Evolutionary conservation across 306 rosid genomes (phyloP).

Genomic region (Glycine tomentella): DNA sequence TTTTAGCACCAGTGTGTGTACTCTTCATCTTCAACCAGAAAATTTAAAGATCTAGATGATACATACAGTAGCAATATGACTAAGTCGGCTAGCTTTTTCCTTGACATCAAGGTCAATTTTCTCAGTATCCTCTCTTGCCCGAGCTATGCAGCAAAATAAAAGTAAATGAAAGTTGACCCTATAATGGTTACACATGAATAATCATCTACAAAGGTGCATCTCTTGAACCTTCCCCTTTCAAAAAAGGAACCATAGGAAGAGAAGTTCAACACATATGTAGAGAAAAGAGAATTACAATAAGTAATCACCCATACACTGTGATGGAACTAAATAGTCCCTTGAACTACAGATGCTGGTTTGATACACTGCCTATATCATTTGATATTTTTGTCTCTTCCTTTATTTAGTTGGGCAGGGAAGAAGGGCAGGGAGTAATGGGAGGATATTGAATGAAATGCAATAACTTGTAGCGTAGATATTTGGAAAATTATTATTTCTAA

Average conservation of each 20-base stretch:
- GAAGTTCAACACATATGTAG: slow-evolving; percentile 7
- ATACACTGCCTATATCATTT: slow-evolving; percentile 10
- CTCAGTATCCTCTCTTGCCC: slow-evolving; percentile 87
- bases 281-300: slow-evolving; percentile 29
- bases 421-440: not conserved
- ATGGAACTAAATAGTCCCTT: slow-evolving; percentile 5
- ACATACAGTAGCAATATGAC: slow-evolving; percentile 74
- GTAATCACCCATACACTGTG: not conserved
- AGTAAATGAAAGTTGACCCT: slow-evolving; percentile 37
- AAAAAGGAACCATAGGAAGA: slow-evolving; percentile 31
- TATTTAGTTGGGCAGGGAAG: not conserved
- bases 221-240: slow-evolving; percentile 23
- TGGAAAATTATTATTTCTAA: slow-evolving; percentile 33
- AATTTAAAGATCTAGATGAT: slow-evolving; percentile 40
- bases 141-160: slow-evolving; percentile 65
- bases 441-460: slow-evolving; percentile 21
- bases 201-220: slow-evolving; percentile 27
- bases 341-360: slow-evolving; percentile 22
- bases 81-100: slow-evolving; percentile 81
- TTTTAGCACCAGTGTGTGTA: slow-evolving; percentile 27
- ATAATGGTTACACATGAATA: slow-evolving; percentile 16
- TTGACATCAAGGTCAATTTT: slow-evolving; percentile 82
- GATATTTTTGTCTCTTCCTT: slow-evolving; percentile 31
- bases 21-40: slow-evolving; percentile 33
- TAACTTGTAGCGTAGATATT: slow-evolving; percentile 8